Evolutionary conservation across 805 yeast species (phyloP), one percentile per base, ranked within the genome.

Genomic region (Zygoascus bituminiphila): DNA sequence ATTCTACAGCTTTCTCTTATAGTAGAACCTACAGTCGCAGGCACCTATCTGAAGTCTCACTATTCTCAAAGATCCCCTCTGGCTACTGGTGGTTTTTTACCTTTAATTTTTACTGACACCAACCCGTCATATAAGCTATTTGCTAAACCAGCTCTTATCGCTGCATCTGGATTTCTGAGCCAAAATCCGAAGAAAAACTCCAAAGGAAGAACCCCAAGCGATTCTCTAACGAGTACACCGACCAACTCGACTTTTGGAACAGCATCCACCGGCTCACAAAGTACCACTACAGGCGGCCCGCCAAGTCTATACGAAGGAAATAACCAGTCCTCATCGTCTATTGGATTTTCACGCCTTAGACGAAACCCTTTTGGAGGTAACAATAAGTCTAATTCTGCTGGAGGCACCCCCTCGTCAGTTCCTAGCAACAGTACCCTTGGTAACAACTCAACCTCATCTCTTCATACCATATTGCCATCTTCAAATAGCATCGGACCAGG

Each of bases 1-100:
- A 67, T 84, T 2, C 81, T 85, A 89, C 71, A 72, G 40, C 62
- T 76, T 51, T 87, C 96, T 12, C 66, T 84, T 46, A 57, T 61
- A 0, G 67, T 74, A 37, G 95, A 91, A 57, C 84, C 89, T 0
- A 77, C 82, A 1, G 61, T 69, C 17, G 59, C 69, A 20, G 81
- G 81, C 9, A 56, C 66, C 20, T 74, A 72, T 50, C 62, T 69
- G 41, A 65, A 65, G 37, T 62, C 57, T 35, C 77, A 76, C 55
- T 66, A 67, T 45, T 59, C 68, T 2, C 74, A 78, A 31, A 69
- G 78, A 62, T 72, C 79, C 41, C 82, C 88, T 1, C 60, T 84
- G 42, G 63, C 77, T 19, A 67, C 74, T 2, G 89, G 89, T 3
- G 74, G 82, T 2, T 81, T 78, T 56, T 64, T 82, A 12, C 84